Base-by-base conservation (phyloP, 176 grass and related monocot genomes). In the Cocos nucifera region DNA sequence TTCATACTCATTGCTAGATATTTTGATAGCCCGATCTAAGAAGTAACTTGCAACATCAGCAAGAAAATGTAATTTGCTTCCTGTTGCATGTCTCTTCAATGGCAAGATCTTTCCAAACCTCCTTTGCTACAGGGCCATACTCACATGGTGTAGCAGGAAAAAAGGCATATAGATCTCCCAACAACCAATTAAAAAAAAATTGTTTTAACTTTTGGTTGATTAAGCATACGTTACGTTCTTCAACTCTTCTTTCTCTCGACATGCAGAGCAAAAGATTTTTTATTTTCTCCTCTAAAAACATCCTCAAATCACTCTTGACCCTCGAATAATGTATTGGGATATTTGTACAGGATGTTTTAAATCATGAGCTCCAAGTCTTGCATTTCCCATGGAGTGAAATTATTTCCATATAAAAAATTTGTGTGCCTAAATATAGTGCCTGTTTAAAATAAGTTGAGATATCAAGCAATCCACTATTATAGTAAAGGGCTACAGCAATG, bases 1-100 rank as follows among this genome's bases (percentile, higher is more conserved):
- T 63, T 73, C 59, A 63, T 63, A 73, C 28, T 73, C 70, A 63
- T 73, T 73, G 59, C 59, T 73, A 24, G 70, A 73, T 62, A 73
- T 39, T 73, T 73, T 59, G 21, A 73, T 59, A 23, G 59, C 70
- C 70, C 63, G 70, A 48, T 73, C 70, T 32, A 73, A 28, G 44
- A 73, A 73, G 58, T 73, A 73, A 53, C 51, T 55, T 27, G 70
- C 59, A 8, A 63, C 70, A 54, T 73, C 59, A 25, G 59, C 18
- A 39, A 73, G 70, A 71, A 59, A 60, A 55, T 51, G 70, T 20
- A 63, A 23, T 23, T 23, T 3, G 23, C 23, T 23, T 18, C 23
- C 63, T 59, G 48, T 73, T 73, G 32, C 55, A 63, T 4, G 70
- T 73, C 59, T 62, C 70, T 63, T 73, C 59, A 44, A 63, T 73